Base-by-base conservation (phyloP, 192 early-diverging fungal species). In the Coemansia sp. region DNA sequence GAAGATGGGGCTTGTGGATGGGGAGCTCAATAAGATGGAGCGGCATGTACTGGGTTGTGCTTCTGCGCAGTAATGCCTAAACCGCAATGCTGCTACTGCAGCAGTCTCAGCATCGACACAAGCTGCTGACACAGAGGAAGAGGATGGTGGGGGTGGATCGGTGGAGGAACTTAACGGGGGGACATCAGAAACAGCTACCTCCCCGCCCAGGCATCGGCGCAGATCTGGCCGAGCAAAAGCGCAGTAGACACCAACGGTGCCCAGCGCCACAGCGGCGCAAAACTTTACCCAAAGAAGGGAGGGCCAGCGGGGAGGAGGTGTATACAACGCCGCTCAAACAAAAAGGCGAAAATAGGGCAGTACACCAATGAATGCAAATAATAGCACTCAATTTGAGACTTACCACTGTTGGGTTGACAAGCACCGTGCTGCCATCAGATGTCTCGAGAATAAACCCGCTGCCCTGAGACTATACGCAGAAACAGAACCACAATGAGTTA, bases 401-500 rank as follows among this genome's bases (percentile, higher is more conserved):
- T 77, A 82, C 80, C 63, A 77, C 75, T 15, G 80, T 61, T 36
- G 75, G 80, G 46, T 77, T 77, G 36, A 82, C 67, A 44, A 61
- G 39, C 57, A 77, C 72, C 1, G 68, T 74, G 51, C 64, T 63
- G 23, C 75, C 75, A 63, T 76, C 75, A 37, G 80, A 82, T 27
- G 80, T 82, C 50, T 82, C 80, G 37, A 82, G 72, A 64, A 70
- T 37, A 74, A 82, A 74, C 38, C 68, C 67, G 68, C 66, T 77
- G 17, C 80, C 80, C 62, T 82, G 80, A 55, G 80, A 66, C 80
- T 82, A 82, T 8, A 62, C 46, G 46, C 19, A 36, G 46, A 66
- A 34, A 37, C 46, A 36, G 15, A 37, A 12, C 25, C 27, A 59
- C 57, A 59, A 59, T 59, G 27, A 19, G 34, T 34, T 36, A 34